phyloP scores from a whole-genome alignment of 768 basidiomycete genomes.

The Leccinellum luteum region DNA sequence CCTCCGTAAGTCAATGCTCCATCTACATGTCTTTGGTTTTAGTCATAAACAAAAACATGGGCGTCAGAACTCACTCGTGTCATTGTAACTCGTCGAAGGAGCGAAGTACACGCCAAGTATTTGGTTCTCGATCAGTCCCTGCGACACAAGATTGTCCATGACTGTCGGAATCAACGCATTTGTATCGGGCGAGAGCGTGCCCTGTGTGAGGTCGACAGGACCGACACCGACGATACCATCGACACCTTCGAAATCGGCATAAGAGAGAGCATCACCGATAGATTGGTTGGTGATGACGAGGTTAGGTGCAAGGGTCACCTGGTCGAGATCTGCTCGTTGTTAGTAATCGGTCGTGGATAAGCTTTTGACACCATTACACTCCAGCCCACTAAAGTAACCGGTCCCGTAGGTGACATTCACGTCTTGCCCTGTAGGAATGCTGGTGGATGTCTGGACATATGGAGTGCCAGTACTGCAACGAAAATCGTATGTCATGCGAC shows the following conservation, averaged over 20 bases:
- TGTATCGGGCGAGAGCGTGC: background rate
- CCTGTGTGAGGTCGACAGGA: conserved; percentile 9
- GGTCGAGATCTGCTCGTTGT: conserved; percentile 20
- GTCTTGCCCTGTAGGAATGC: conserved; percentile 22
- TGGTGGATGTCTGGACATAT: conserved; percentile 24
- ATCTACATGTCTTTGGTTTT: conserved; percentile 12
- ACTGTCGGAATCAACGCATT: conserved; percentile 15
- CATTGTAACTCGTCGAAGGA: conserved; percentile 7
- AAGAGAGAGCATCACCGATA: conserved; percentile 26
- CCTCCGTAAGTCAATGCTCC: background rate
- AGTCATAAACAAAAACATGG: background rate
- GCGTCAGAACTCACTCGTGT: conserved; percentile 6
- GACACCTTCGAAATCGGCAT: conserved; percentile 14
- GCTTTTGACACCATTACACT: conserved; percentile 22
- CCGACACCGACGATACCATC: conserved; percentile 27
- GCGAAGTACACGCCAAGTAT: conserved; percentile 19
- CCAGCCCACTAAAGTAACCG: conserved; percentile 31
- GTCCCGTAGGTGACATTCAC: conserved; percentile 14
- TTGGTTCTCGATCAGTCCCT: conserved; percentile 12
- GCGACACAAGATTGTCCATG: conserved; percentile 17
- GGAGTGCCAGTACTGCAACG: conserved; percentile 16
- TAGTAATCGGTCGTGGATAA: background rate
- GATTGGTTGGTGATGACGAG: conserved; percentile 29
- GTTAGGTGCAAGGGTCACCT: conserved; percentile 22
- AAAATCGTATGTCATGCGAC: background rate